Evolutionary conservation across 257 asterid genomes (phyloP).

Genomic region (Petunia axillaris): DNA sequence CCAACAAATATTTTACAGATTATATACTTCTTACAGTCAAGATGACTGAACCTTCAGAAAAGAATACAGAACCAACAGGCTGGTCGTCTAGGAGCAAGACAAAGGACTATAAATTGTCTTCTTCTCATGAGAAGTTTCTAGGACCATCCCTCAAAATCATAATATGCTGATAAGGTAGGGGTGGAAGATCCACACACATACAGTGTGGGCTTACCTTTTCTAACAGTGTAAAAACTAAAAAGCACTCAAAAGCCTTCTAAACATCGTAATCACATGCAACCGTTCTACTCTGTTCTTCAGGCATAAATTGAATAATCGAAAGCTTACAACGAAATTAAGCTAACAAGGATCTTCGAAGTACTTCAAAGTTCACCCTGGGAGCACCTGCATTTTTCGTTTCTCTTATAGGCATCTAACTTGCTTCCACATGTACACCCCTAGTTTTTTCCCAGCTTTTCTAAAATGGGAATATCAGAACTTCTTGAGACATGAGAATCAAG

Average conservation of each 20-base stretch:
- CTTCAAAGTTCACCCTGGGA: slow-evolving; percentile 8
- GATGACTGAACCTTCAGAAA: slow-evolving; percentile 5
- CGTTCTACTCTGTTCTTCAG: neutral
- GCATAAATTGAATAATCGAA: neutral
- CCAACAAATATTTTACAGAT: slow-evolving; percentile 31
- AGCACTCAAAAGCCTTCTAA: neutral
- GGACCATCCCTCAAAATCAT: neutral
- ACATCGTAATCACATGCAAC: neutral
- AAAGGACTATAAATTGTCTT: slow-evolving; percentile 7
- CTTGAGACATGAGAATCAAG: slow-evolving; percentile 21
- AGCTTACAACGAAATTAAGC: neutral
- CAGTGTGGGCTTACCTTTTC: no score
- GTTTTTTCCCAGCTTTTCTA: neutral
- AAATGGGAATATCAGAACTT: neutral
- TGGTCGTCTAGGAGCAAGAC: slow-evolving; percentile 1
- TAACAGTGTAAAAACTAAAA: no score
- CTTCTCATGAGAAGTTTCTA: neutral
- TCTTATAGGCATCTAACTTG: slow-evolving; percentile 11
- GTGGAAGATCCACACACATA: neutral
- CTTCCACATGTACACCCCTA: neutral
- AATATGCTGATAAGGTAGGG: neutral
- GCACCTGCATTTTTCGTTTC: slow-evolving; percentile 6
- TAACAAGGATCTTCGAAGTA: slow-evolving; percentile 5
- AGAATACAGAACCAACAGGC: neutral
- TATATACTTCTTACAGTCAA: neutral